phyloP scores from a whole-genome alignment of 75 land plant genomes.

The Gnetum montanum region DNA sequence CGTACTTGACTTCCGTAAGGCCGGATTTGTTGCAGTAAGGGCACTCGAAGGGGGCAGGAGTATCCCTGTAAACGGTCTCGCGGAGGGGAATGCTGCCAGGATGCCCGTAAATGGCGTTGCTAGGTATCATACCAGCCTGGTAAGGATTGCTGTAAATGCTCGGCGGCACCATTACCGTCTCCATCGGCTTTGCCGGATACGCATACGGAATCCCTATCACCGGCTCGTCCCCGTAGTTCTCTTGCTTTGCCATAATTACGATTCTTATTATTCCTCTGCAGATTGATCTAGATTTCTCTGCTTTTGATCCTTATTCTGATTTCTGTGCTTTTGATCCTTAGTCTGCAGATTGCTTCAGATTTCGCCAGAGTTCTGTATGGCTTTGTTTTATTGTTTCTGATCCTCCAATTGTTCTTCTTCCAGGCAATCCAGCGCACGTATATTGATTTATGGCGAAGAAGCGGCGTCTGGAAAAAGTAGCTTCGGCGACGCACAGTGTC shows the following conservation, averaged over 20 bases:
- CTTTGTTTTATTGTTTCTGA: no score
- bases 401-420: no score
- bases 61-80: slow-evolving; percentile 78
- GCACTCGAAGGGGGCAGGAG: slow-evolving; percentile 87
- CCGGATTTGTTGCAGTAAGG: slow-evolving; percentile 64
- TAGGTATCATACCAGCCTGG: slow-evolving; percentile 58
- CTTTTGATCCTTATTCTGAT: no score
- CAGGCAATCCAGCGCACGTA: no score
- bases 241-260: not conserved
- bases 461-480: no score
- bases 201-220: slow-evolving; percentile 34
- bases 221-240: slow-evolving; percentile 18
- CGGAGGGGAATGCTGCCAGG: slow-evolving; percentile 72
- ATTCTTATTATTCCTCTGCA: not conserved
- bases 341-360: no score
- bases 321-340: no score
- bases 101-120: slow-evolving; percentile 65
- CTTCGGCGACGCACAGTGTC: no score
- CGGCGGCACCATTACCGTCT: slow-evolving; percentile 17
- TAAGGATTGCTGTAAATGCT: slow-evolving; percentile 37
- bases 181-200: slow-evolving; percentile 19
- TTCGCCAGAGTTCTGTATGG: no score
- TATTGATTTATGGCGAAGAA: no score
- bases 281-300: no score
- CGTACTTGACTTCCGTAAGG: slow-evolving; percentile 74